Evolutionary conservation across 371 early-diverging fungal genomes (phyloP), one percentile per base, ranked within the genome.

Genomic region (Vairimorpha ceranae): DNA sequence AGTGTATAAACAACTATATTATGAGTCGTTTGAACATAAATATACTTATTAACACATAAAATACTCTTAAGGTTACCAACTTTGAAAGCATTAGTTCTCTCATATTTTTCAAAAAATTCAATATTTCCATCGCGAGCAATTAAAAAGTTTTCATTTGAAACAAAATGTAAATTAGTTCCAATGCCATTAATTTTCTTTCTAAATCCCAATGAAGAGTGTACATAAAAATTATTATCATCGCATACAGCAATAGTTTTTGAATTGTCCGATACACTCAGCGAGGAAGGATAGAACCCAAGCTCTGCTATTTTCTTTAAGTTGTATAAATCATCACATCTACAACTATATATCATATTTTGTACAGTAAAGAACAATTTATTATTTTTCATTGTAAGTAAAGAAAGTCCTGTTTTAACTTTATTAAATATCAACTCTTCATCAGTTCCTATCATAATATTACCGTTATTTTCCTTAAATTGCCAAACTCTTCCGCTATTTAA

Each of bases 341-440:
- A 27, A 29, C 64, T 56, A 32, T 35, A 65, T 0, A 77, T 19
- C 0, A 23, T 25, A 23, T 54, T 65, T 19, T 54, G 46, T 29
- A 21, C 29, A 25, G 33, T 45, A 43, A 51, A 77, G 43, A 70
- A 74, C 48, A 78, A 46, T 29, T 67, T 78, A n/a, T 59, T 63
- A 15, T 35, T 66, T 21, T 36, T 60, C 66, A 71, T 43, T 32
- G n/a, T 15, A 35, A 41, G 29, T 21, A 74, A 52, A 29, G 54
- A 15, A 15, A 19, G n/a, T 15, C 58, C 70, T 21, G 21, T 59
- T 35, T 38, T 30, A 14, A 70, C 63, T 33, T 70, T 52, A 1
- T 72, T 61, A 54, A 80, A 72, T 35, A 75, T 23, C 19, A 83
- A 59, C 35, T 77, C 83, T 27, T 80, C 79, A 45, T 83, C 83